These are phyloP conservation scores for Boletus vermiculosoides DNA, from an alignment of 768 basidiomycete genomes.

Conservation along the genomic window DNA sequence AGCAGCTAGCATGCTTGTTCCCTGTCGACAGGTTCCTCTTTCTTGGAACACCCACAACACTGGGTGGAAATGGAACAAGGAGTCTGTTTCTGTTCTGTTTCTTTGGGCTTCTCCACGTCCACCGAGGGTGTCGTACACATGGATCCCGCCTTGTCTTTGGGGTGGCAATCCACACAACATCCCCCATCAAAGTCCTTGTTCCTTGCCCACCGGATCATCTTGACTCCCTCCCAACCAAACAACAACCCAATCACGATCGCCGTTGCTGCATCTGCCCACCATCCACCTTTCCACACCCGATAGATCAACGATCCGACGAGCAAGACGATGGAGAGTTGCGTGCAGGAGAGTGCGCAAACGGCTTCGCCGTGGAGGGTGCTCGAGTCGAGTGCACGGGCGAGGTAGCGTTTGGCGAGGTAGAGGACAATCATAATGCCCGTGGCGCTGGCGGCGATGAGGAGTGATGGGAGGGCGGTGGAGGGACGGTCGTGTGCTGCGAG, in stretches of 20 bases:
- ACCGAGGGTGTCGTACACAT: not conserved
- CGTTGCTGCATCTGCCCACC: slow-evolving; percentile 37
- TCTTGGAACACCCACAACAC: slow-evolving; percentile 3
- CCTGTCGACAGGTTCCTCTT: not conserved
- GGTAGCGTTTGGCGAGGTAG: slow-evolving; percentile 44
- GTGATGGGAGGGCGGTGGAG: slow-evolving; percentile 37
- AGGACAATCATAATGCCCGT: slow-evolving; percentile 39
- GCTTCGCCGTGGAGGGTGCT: slow-evolving; percentile 44
- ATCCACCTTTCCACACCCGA: slow-evolving; percentile 40
- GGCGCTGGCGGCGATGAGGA: slow-evolving; percentile 44
- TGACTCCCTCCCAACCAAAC: slow-evolving; percentile 20
- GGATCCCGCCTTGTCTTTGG: not conserved
- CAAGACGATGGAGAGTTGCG: slow-evolving; percentile 42
- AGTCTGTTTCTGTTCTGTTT: not conserved
- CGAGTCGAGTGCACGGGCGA: slow-evolving; percentile 42
- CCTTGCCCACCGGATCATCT: slow-evolving; percentile 30
- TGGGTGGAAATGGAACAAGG: not conserved
- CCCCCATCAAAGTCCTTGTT: slow-evolving; percentile 36
- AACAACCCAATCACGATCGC: slow-evolving; percentile 5
- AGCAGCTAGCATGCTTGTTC: not conserved
- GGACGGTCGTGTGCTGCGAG: slow-evolving; percentile 38
- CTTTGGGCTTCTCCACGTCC: not conserved
- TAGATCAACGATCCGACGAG: slow-evolving; percentile 41
- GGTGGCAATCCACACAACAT: slow-evolving; percentile 27
- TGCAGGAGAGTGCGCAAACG: slow-evolving; percentile 43